Percentiles rank a stretch among this genome's conserved stretches.
Conservation (phyloP, 345 rosid species). For the Durio zibethinus region DNA sequence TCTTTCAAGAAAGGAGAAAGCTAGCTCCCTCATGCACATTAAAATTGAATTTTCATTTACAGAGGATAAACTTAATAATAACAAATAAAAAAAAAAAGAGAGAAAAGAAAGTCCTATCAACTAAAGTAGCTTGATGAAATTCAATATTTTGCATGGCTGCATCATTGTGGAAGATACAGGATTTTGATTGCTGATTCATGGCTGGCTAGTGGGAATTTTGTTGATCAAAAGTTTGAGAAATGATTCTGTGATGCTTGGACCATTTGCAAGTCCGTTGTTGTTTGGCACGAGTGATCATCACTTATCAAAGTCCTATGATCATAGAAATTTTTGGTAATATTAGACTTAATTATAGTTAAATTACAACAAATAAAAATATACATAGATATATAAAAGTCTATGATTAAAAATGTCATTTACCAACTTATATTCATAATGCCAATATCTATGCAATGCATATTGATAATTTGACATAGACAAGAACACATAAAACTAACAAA, state of each 20-base stretch:
- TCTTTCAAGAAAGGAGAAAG: constrained; percentile 5
- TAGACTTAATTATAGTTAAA: neutral
- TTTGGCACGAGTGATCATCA: constrained; percentile 83
- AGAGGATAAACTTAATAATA: neutral
- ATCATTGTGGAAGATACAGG: neutral
- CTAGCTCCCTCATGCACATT: constrained; percentile 12
- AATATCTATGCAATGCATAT: too few relatives aligned
- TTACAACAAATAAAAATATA: neutral
- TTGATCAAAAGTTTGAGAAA: constrained; percentile 57
- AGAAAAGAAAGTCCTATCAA: constrained; percentile 33
- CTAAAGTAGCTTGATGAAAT: constrained; percentile 14
- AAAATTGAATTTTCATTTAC: constrained; percentile 17
- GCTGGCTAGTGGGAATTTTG: neutral
- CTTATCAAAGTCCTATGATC: constrained; percentile 47
- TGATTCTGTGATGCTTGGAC: constrained; percentile 69
- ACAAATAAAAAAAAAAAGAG: neutral
- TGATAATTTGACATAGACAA: too few relatives aligned
- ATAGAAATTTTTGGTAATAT: neutral
- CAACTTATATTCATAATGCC: too few relatives aligned
- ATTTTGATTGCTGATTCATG: constrained; percentile 12
- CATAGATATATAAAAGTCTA: neutral
- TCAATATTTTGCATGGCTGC: constrained; percentile 10
- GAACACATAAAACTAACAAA: neutral
- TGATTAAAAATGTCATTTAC: too few relatives aligned
- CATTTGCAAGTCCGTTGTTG: constrained; percentile 71